Base-by-base conservation (phyloP, 140 eudicot genomes). In the Oenanthe javanica region DNA sequence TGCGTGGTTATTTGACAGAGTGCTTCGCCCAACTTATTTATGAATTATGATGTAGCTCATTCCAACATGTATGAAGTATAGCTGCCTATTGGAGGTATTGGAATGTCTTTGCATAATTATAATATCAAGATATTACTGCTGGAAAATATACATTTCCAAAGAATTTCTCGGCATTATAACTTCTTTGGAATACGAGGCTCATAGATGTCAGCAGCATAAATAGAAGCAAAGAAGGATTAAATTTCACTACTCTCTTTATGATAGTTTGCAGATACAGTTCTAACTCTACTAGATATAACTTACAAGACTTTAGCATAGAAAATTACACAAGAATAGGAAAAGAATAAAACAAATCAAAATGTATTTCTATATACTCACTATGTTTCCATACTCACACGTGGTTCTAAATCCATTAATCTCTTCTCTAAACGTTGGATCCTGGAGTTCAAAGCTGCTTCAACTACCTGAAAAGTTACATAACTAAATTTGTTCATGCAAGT, bases 361-460 rank as follows among this genome's bases (percentile, higher is more conserved):
- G 45, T 15, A 72, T 43, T 45, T 59, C 9, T 72, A 84, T 83
- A 80, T 89, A 85, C 85, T 87, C 85, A 70, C 85, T 82, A 72
- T 86, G 87, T 89, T 72, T 70, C 55, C 84, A 85, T 89, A 88
- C 99, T 93, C 90, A 95, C 99, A 64, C 97, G 97, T 79, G 98
- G 99, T 91, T 95, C 99, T 88, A 93, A 86, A 76, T 87, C 98
- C 99, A 89, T 88, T 81, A 95, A 82, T 80, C 89, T 87, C 72
- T 83, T 89, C 87, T 93, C 99, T 80, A 93, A 85, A 36, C 92
- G 92, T 74, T 95, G 97, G 83, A 93, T 91, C 70, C 99, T 85
- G 73, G 99, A 95, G 84, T 88, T 87, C 73, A 95, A 82, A 59
- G 99, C 99, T 74, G 98, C 99, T 92, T 95, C 99, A 83, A 95